Percentiles rank a stretch among this genome's conserved stretches.
Conservation (phyloP, 306 rosid genomes). For the Cucurbita ficifolia region DNA sequence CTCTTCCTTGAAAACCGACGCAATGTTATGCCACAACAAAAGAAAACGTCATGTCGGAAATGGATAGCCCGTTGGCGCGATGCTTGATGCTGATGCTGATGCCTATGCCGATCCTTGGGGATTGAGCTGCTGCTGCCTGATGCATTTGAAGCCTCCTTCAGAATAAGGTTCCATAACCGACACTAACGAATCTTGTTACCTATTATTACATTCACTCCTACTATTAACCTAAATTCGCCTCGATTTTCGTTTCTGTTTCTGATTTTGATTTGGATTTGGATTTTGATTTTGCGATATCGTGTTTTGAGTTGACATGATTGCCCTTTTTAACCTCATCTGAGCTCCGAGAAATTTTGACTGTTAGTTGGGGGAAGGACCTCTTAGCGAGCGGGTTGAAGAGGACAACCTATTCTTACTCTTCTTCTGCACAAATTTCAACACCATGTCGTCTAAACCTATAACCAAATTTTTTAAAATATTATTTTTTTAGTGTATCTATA, state of each 20-base stretch:
- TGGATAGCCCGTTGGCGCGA: not conserved
- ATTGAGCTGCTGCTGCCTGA: not conserved
- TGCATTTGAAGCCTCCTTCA: not conserved
- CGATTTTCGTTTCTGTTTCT: not conserved
- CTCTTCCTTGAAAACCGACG: not conserved
- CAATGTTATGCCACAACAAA: not conserved
- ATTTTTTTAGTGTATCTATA: no score
- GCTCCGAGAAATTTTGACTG: not conserved
- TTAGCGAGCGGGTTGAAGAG: not conserved
- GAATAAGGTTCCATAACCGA: conserved; percentile 17
- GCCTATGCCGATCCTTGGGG: no score
- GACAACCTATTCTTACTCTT: not conserved
- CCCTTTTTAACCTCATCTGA: not conserved
- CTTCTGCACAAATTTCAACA: not conserved
- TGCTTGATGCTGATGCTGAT: not conserved
- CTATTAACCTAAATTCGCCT: not conserved
- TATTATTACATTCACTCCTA: not conserved
- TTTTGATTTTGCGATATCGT: no score
- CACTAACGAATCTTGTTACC: not conserved
- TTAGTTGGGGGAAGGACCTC: not conserved
- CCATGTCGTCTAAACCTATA: not conserved
- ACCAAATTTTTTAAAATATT: not conserved
- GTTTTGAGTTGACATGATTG: not conserved
- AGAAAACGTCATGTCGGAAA: not conserved
- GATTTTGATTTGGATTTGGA: not conserved